Base-by-base conservation (phyloP, 164 flowering plant species). In the Echeveria elegans region DNA sequence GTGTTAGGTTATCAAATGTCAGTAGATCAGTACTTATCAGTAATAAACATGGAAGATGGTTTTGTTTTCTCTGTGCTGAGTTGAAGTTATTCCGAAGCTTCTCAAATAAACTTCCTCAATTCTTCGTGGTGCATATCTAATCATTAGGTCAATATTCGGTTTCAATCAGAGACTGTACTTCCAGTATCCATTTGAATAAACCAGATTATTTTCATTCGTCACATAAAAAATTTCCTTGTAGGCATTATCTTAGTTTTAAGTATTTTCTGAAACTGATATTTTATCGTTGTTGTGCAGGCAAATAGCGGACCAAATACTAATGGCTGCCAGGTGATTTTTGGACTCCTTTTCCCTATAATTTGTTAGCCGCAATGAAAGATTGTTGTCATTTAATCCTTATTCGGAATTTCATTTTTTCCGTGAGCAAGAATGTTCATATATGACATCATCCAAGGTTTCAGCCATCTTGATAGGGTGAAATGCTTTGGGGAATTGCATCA, bases 271-370 rank as follows among this genome's bases (percentile, higher is more conserved):
- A 6, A 50, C 18, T 30, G 38, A 63, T 40, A 14, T 65, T 38
- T 65, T 16, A 30, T 31, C 56, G 30, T 50, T 38, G 72, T 79
- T 38, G 72, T 79, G 73, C 90, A 94, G 99, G 99, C 99, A 68
- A 94, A 94, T 72, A 94, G 97, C 72, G 97, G 99, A 63, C 88
- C 88, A 40, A 78, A 77, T 73, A 80, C 96, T 26, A 94, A 94
- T 79, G 99, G 99, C 9, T 88, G 88, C 65, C 99, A 91, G 99
- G 99, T 94, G 76, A 29, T 66, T 43, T 43, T 66, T 40, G 21
- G 43, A 50, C 73, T 74, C 68, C 81, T 86, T 78, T 79, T 64
- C 18, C 58, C 24, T 66, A 5, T 56, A 3, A 29, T 8, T 50
- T 23, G 2, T 16, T 15, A 26, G 65, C 40, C 26, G 2, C 34